phyloP scores from a whole-genome alignment of 345 rosid species.

The Luvunga scandens region DNA sequence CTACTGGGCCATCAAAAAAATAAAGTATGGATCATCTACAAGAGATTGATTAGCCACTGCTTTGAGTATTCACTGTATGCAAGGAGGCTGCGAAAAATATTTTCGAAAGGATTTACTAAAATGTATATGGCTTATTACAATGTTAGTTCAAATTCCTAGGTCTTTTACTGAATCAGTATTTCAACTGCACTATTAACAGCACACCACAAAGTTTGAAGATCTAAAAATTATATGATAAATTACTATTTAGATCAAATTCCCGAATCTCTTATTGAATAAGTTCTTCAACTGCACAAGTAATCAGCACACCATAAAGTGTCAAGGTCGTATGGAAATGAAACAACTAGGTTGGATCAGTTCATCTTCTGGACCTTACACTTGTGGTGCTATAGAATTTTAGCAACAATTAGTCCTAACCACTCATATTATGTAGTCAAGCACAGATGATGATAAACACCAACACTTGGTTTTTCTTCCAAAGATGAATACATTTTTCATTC shows the following conservation, averaged over 20 bases:
- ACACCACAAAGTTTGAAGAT: neutral
- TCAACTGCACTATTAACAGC: neutral
- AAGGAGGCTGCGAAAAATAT: neutral
- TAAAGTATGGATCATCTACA: neutral
- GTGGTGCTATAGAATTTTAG: neutral
- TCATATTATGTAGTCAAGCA: neutral
- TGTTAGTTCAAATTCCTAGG: neutral
- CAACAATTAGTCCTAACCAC: neutral
- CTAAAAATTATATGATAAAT: neutral
- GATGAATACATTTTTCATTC: neutral
- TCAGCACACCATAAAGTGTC: neutral
- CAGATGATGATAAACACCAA: neutral
- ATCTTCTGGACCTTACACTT: neutral
- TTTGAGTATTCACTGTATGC: neutral
- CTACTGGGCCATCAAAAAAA: too few species aligned
- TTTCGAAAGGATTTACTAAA: neutral
- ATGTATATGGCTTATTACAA: neutral
- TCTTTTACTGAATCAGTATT: neutral
- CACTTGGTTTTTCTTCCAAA: neutral
- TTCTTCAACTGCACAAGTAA: neutral
- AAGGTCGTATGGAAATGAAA: neutral
- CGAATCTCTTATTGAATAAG: neutral
- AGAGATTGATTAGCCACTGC: neutral
- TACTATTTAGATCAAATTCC: neutral
- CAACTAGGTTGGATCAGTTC: neutral